These are phyloP conservation scores for Wickerhamomyces mucosus DNA, from an alignment of 805 yeast species.

Conservation along the genomic window DNA sequence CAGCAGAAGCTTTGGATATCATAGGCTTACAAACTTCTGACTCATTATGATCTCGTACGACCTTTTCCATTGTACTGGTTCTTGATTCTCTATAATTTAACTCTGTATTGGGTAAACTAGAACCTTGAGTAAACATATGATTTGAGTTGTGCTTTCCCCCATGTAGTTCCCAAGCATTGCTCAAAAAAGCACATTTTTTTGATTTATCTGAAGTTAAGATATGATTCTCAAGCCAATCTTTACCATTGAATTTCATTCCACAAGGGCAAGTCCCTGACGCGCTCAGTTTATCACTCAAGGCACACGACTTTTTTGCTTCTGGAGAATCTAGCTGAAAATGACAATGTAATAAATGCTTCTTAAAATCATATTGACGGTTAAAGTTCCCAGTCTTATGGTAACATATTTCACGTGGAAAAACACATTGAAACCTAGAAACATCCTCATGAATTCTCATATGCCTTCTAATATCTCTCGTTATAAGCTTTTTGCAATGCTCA, in stretches of 20 bases:
- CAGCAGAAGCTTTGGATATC: no score
- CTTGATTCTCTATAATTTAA: no score
- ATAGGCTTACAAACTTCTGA: no score
- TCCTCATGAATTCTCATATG: constrained; percentile 55
- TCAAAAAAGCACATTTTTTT: constrained; percentile 5
- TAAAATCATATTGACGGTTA: constrained; percentile 60
- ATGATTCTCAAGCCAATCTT: constrained; percentile 48
- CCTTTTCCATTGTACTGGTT: no score
- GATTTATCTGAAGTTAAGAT: constrained; percentile 23
- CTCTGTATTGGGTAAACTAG: no score
- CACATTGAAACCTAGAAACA: constrained; percentile 47
- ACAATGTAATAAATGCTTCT: constrained; percentile 51
- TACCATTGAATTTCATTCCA: constrained; percentile 37
- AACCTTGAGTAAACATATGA: no score
- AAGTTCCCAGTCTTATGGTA: constrained; percentile 52
- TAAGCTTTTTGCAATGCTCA: constrained; percentile 24
- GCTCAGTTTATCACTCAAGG: constrained; percentile 41
- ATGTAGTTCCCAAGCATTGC: neutral
- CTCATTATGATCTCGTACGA: no score
- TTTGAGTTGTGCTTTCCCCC: no score
- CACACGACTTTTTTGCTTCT: constrained; percentile 24
- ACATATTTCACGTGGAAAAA: constrained; percentile 46
- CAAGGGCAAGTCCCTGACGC: constrained; percentile 47
- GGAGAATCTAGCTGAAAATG: constrained; percentile 47
- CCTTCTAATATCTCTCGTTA: constrained; percentile 51